Evolutionary conservation across 2,329 filamentous ascomycete genomes (phyloP).

Genomic region (Aspergillus brasiliensis): DNA sequence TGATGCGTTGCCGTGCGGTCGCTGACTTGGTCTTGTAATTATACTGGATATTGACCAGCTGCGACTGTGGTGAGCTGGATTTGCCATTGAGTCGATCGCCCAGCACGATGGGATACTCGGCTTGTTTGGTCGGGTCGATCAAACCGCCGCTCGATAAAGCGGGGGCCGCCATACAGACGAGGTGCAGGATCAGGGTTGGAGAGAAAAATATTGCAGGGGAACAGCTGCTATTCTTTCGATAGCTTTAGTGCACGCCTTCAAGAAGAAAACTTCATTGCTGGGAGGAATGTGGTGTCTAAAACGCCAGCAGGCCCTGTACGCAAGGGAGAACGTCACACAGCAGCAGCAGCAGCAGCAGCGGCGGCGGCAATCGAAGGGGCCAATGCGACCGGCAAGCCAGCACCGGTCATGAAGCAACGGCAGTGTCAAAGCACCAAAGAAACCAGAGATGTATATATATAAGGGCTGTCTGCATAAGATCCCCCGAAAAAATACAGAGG

Average conservation of each 20-base stretch:
- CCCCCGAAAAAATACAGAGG: background rate
- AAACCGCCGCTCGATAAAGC: slow-evolving; percentile 34
- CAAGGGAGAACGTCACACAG: slow-evolving; percentile 27
- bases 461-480: background rate
- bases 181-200: slow-evolving; percentile 9
- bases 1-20: slow-evolving; percentile 43
- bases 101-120: slow-evolving; percentile 50
- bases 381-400: slow-evolving; percentile 11
- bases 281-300: background rate
- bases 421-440: background rate
- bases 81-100: slow-evolving; percentile 44
- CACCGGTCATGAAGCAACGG: slow-evolving; percentile 14
- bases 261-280: slow-evolving; percentile 16
- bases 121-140: slow-evolving; percentile 49
- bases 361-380: slow-evolving; percentile 3
- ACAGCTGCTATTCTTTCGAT: slow-evolving; percentile 7
- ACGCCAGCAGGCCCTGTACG: slow-evolving; percentile 12
- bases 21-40: slow-evolving; percentile 50
- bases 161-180: slow-evolving; percentile 35
- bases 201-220: background rate
- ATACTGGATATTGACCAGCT: slow-evolving; percentile 47
- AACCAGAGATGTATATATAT: background rate
- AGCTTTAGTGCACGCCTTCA: slow-evolving; percentile 9
- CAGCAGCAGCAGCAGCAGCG: slow-evolving; percentile 12
- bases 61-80: slow-evolving; percentile 21